Conservation (phyloP, 257 asterid species). For the Solanum peruvianum region DNA sequence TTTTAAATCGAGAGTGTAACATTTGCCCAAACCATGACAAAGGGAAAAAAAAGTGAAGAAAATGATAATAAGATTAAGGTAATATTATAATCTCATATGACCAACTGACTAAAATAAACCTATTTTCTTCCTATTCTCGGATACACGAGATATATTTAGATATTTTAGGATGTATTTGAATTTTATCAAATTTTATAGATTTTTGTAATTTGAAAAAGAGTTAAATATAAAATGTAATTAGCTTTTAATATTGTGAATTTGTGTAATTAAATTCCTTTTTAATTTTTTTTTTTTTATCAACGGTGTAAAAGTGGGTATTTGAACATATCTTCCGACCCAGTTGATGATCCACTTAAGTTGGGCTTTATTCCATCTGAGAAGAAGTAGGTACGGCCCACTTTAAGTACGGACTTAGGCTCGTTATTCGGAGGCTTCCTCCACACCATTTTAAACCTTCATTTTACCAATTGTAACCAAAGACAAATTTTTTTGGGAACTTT, state of each 20-base stretch:
- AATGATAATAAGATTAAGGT: not conserved
- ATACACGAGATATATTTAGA: no score
- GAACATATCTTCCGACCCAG: not conserved
- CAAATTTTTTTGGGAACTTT: no score
- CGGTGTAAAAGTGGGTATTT: not conserved
- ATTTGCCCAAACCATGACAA: not conserved
- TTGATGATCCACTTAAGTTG: not conserved
- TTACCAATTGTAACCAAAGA: no score
- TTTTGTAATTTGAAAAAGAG: no score
- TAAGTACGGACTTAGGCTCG: not conserved
- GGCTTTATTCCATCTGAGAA: not conserved
- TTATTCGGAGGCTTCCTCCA: no score
- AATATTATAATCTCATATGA: not conserved
- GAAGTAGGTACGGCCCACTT: not conserved
- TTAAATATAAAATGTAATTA: no score
- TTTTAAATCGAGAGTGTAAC: not conserved
- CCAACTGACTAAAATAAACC: no score
- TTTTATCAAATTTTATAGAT: no score
- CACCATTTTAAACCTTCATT: no score
- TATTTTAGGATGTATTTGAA: no score
- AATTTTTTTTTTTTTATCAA: no score
- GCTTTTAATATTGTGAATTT: not conserved
- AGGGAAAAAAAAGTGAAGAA: not conserved
- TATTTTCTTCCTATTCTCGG: no score
- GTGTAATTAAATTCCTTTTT: not conserved